These are phyloP conservation scores for Epicoccum sorghinum DNA, from an alignment of 2,329 filamentous ascomycete genomes.

Conservation along the genomic window DNA sequence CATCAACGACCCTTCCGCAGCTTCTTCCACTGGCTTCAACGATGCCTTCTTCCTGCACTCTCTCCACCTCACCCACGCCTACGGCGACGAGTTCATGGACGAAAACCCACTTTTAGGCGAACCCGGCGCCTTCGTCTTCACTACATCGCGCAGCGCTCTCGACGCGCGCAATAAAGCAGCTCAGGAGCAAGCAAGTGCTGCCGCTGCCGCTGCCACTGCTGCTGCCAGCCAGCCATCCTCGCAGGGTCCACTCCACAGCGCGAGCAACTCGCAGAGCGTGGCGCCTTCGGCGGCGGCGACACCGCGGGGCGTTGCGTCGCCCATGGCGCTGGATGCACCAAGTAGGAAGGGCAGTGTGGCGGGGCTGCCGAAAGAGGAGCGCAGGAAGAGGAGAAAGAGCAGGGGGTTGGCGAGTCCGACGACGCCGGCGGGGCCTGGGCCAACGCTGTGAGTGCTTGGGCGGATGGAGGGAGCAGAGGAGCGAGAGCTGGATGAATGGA, in stretches of 20 bases:
- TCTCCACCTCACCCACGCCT: constrained; percentile 58
- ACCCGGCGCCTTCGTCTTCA: constrained; percentile 66
- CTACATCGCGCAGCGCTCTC: constrained; percentile 51
- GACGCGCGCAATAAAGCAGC: constrained; percentile 49
- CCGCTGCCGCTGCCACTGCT: no score
- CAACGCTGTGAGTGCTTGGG: constrained; percentile 9
- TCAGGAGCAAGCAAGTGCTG: constrained; percentile 30
- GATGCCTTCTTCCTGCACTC: constrained; percentile 52
- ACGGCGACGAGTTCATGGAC: constrained; percentile 68
- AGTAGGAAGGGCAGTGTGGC: constrained; percentile 36
- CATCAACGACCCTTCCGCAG: constrained; percentile 17
- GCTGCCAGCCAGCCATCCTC: constrained; percentile 16
- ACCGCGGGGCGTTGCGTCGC: constrained; percentile 31
- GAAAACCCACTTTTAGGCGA: constrained; percentile 68
- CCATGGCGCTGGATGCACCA: constrained; percentile 22
- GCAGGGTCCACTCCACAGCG: no score
- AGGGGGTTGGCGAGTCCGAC: constrained; percentile 44
- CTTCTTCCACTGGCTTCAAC: constrained; percentile 33
- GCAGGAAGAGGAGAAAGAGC: constrained; percentile 48
- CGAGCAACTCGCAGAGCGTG: constrained; percentile 18
- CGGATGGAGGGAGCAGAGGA: no score
- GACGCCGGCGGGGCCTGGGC: constrained; percentile 25
- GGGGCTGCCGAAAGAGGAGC: constrained; percentile 34
- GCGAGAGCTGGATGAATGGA: no score
- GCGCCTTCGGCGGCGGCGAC: constrained; percentile 35